Conservation (phyloP, 805 yeast genomes). For the Geotrichum ghanense region DNA sequence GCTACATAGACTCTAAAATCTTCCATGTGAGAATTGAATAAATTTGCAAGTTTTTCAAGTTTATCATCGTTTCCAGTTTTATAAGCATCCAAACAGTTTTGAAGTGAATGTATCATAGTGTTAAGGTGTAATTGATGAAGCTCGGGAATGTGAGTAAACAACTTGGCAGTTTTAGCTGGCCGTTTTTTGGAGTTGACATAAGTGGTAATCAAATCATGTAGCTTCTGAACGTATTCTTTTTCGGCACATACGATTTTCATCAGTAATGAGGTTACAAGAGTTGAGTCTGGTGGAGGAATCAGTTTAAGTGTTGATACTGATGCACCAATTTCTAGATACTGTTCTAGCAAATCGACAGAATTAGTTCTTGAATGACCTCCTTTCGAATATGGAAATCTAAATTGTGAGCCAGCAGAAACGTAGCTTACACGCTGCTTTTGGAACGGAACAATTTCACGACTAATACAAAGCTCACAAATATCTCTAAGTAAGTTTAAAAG, state of each 20-base stretch:
- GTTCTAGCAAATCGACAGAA: conserved; percentile 10
- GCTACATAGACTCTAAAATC: conserved; percentile 11
- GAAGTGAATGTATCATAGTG: conserved; percentile 9
- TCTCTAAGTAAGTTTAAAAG: conserved; percentile 33
- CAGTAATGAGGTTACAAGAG: conserved; percentile 1
- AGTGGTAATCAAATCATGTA: conserved; percentile 10
- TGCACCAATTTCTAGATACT: conserved; percentile 9
- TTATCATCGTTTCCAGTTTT: conserved; percentile 6
- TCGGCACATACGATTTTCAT: conserved; percentile 8
- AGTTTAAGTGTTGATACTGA: not conserved
- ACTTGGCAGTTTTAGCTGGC: conserved; percentile 7
- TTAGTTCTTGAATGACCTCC: conserved; percentile 4
- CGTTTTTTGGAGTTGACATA: conserved; percentile 9
- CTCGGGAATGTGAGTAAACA: conserved; percentile 15
- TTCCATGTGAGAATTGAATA: conserved; percentile 3
- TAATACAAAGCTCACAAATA: conserved; percentile 10
- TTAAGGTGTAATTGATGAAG: conserved; percentile 13
- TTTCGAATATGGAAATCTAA: not conserved
- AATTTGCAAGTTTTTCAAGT: conserved; percentile 6
- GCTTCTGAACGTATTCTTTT: conserved; percentile 4
- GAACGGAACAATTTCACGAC: not conserved
- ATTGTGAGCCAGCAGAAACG: not conserved
- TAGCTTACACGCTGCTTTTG: conserved; percentile 2
- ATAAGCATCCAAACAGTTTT: conserved; percentile 8
- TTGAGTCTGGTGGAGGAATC: not conserved